Evolutionary conservation across 495 filamentous ascomycete species (phyloP).

Genomic region (Xylaria acuta): DNA sequence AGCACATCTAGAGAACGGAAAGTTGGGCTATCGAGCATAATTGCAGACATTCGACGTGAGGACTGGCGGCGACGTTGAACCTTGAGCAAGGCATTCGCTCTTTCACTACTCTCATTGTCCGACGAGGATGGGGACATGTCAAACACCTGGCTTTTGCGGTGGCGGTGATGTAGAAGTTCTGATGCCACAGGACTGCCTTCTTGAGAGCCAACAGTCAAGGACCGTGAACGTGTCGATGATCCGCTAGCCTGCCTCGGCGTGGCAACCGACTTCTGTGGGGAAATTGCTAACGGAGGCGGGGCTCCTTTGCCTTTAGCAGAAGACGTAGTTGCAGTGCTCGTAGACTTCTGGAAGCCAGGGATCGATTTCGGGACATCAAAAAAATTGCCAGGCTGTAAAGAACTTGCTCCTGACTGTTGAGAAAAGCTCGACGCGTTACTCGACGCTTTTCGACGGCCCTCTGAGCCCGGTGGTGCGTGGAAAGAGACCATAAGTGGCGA

Average conservation of each 20-base stretch:
- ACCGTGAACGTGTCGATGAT: conserved; percentile 70
- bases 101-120: conserved; percentile 93
- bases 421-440: conserved; percentile 86
- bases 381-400: conserved; percentile 75
- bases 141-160: conserved; percentile 91
- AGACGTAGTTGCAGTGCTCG: conserved; percentile 66
- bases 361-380: conserved; percentile 72
- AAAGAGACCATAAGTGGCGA: conserved; percentile 94
- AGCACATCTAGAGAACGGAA: conserved; percentile 93
- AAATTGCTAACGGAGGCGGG: conserved; percentile 55
- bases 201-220: conserved; percentile 92
- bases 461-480: conserved; percentile 67
- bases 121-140: conserved; percentile 98
- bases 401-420: conserved; percentile 70
- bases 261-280: conserved; percentile 57
- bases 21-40: conserved; percentile 78
- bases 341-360: conserved; percentile 64
- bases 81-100: conserved; percentile 88
- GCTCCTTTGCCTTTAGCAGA: conserved; percentile 76
- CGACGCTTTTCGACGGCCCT: conserved; percentile 68
- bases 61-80: conserved; percentile 92
- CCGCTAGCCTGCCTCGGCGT: conserved; percentile 55
- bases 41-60: conserved; percentile 87
- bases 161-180: conserved; percentile 79
- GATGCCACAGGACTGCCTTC: conserved; percentile 76